Percentiles rank a stretch among this genome's conserved stretches.
phyloP scores from a whole-genome alignment of 1,284 basidiomycete genomes.

The Trametes pubescens region DNA sequence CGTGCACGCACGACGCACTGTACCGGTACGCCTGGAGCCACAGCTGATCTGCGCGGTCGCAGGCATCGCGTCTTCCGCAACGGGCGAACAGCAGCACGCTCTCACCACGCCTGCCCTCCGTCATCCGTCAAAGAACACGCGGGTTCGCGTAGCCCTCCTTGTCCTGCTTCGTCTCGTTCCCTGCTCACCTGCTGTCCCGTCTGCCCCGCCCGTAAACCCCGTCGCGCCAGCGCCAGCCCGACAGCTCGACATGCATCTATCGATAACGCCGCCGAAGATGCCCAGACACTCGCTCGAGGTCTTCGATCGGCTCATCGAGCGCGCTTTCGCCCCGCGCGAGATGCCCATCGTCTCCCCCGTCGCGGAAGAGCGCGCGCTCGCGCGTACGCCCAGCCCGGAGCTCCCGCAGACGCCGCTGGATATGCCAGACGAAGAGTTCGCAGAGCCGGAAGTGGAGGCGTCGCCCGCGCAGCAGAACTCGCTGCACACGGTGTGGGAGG shows the following conservation, averaged over 20 bases:
- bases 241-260: slow-evolving; percentile 5
- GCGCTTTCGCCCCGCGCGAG: slow-evolving; percentile 33
- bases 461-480: slow-evolving; percentile 41
- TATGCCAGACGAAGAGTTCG: slow-evolving; percentile 29
- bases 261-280: slow-evolving; percentile 27
- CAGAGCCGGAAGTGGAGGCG: slow-evolving; percentile 9
- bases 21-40: background rate
- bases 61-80: slow-evolving; percentile 16
- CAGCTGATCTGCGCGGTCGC: slow-evolving; percentile 17
- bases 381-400: slow-evolving; percentile 22
- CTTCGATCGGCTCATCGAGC: slow-evolving; percentile 35
- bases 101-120: slow-evolving; percentile 24
- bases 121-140: slow-evolving; percentile 13
- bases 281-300: slow-evolving; percentile 35
- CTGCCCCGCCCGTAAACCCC: slow-evolving; percentile 2
- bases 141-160: slow-evolving; percentile 18
- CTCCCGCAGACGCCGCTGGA: slow-evolving; percentile 38
- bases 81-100: slow-evolving; percentile 26
- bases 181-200: background rate
- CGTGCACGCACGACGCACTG: slow-evolving; percentile 1
- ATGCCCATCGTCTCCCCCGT: slow-evolving; percentile 18
- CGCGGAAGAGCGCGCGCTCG: slow-evolving; percentile 5
- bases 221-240: background rate
- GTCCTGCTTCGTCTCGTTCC: slow-evolving; percentile 2
- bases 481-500: slow-evolving; percentile 68